These are phyloP conservation scores for Paraphaeosphaeria minitans DNA, from an alignment of 2,329 filamentous ascomycete species.

Conservation along the genomic window DNA sequence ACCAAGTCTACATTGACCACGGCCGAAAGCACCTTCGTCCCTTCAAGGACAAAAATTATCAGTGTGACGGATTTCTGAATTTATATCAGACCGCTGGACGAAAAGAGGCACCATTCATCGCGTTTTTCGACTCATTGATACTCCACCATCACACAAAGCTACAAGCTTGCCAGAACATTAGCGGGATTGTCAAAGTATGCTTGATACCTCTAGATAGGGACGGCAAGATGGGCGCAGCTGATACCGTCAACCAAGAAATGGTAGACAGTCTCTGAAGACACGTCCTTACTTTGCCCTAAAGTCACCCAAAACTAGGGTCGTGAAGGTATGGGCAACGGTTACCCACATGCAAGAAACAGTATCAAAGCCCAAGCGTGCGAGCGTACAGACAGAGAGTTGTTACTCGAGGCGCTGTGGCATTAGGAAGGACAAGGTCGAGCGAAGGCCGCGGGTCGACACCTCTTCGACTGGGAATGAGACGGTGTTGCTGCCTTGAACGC, in stretches of 20 bases:
- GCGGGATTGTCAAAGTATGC: conserved; percentile 66
- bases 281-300: conserved; percentile 55
- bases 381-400: conserved; percentile 8
- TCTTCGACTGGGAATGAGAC: neutral
- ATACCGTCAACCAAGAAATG: conserved; percentile 56
- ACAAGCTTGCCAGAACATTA: conserved; percentile 65
- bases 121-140: conserved; percentile 63
- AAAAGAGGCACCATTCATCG: conserved; percentile 64
- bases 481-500: no score
- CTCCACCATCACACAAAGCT: conserved; percentile 62
- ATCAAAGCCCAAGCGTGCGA: no score
- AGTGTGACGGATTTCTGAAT: conserved; percentile 64
- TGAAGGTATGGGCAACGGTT: conserved; percentile 42
- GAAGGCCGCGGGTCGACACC: neutral
- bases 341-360: no score
- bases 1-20: conserved; percentile 53
- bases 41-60: conserved; percentile 61
- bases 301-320: conserved; percentile 65
- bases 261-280: conserved; percentile 55
- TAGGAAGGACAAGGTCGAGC: conserved; percentile 9
- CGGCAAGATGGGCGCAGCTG: conserved; percentile 58
- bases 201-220: conserved; percentile 62
- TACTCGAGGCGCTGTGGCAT: conserved; percentile 15
- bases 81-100: conserved; percentile 62
- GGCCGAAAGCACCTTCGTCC: conserved; percentile 63